phyloP scores from a whole-genome alignment of 1,284 basidiomycete genomes.

The Inonotus obliquus region DNA sequence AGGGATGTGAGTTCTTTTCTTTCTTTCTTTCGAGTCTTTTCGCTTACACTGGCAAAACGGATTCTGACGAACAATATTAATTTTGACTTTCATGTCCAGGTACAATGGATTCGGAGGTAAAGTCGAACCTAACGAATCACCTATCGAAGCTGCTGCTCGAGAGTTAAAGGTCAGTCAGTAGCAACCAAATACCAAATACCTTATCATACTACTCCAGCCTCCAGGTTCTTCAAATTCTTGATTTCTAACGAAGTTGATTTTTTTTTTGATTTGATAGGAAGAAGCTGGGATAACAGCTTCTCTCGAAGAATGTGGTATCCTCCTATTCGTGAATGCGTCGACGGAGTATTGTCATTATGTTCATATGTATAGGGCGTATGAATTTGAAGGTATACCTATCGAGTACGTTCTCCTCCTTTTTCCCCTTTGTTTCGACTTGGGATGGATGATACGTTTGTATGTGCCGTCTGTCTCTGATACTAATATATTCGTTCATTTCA shows the following conservation, averaged over 20 bases:
- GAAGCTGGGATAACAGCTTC: constrained; percentile 31
- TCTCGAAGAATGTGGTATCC: constrained; percentile 23
- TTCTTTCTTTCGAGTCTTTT: constrained; percentile 6
- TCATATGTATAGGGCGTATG: constrained; percentile 23
- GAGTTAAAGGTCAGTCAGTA: constrained; percentile 38
- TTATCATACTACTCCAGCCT: not conserved
- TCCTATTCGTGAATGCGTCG: constrained; percentile 24
- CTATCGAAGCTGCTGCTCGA: constrained; percentile 35
- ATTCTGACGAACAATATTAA: too few relatives aligned
- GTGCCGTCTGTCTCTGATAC: too few relatives aligned
- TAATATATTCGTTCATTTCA: constrained; percentile 15
- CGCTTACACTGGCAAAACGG: too few relatives aligned
- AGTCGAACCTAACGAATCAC: constrained; percentile 38
- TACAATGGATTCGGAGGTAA: constrained; percentile 52
- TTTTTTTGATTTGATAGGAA: constrained; percentile 27
- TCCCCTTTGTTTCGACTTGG: too few relatives aligned
- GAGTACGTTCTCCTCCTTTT: constrained; percentile 22
- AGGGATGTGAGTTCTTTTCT: constrained; percentile 32
- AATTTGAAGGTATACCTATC: constrained; percentile 20
- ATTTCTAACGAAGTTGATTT: not conserved
- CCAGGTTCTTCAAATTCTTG: not conserved
- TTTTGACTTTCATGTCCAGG: too few relatives aligned
- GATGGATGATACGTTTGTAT: too few relatives aligned
- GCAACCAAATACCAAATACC: not conserved
- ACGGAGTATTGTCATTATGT: constrained; percentile 24